Evolutionary conservation across 2,329 filamentous ascomycete species (phyloP), one percentile per base, ranked within the genome.

Genomic region (Penicillium sp.): DNA sequence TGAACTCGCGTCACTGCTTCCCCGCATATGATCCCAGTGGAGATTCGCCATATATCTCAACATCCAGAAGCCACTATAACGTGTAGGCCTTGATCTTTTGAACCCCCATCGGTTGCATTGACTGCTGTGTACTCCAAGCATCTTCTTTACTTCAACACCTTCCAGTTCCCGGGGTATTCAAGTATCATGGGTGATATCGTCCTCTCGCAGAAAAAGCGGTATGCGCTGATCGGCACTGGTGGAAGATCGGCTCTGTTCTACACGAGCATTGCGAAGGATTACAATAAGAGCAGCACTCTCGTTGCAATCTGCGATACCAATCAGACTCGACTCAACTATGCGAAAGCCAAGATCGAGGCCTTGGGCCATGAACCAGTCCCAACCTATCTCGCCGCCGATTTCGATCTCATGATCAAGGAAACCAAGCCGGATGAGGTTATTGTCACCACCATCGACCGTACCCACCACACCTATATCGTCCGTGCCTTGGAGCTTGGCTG

Each of bases 381-480:
- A 2, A 84, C 82, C 0, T 87, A 80, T 69, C 75, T 78, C 29
- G 83, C 83, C 0, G 59, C 70, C 13, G 77, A 83, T 63, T 87
- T 87, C 62, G 83, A 86, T 66, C 71, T 73, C 48, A 86, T 87
- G 85, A 77, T 73, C 61, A 55, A 72, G 33, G 82, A 84, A 48
- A 82, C 82, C 0, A 77, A 77, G 55, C 84, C 85, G 0, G 83
- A 87, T 68, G 83, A 85, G 66, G 78, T 87, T 17, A 86, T 87
- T 61, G 78, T 87, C 17, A 86, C 84, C 0, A 86, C 84, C 0
- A 85, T 87, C 64, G 85, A 87, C 70, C 80, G 84, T 27, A 85
- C 83, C 4, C 85, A 87, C 69, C 76, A 86, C 65, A 78, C 75
- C 29, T 87, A 87, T 72, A 86, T 86, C 49, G 76, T 85, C 6